Percentiles rank a stretch among this genome's conserved stretches.
Evolutionary conservation across 148 eudicot genomes (phyloP).

Genomic region (Nepenthes gracilis): DNA sequence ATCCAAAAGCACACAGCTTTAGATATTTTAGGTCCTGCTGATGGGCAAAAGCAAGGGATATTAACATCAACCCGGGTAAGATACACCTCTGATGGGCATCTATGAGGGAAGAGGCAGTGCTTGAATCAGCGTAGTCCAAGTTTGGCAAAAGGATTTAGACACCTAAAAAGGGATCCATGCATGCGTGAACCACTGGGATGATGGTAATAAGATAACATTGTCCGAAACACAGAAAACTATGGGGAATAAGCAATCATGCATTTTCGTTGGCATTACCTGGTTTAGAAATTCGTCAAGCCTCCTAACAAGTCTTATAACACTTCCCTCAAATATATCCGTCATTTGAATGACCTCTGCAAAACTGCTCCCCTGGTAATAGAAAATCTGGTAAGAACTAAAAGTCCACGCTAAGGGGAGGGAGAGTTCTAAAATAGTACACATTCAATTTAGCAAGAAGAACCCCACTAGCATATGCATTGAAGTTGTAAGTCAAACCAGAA

Average conservation of each 20-base stretch:
- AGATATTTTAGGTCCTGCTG: no score
- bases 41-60: no score
- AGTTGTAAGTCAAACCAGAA: not conserved
- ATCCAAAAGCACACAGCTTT: no score
- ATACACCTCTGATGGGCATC: no score
- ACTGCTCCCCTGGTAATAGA: conserved; percentile 57
- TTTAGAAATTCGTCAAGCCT: conserved; percentile 95
- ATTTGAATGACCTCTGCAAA: conserved; percentile 92
- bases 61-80: no score
- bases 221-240: not conserved
- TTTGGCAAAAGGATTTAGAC: no score
- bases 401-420: not conserved
- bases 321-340: conserved; percentile 98
- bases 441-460: not conserved
- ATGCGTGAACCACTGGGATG: no score
- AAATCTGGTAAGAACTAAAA: no score
- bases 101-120: no score
- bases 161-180: no score
- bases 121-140: no score
- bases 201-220: no score
- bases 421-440: not conserved
- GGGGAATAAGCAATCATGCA: not conserved
- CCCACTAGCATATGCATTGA: not conserved
- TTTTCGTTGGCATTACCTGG: conserved; percentile 40
- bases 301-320: conserved; percentile 82